A percentile compares a stretch with the other conserved stretches of the same genome.
These are phyloP conservation scores for Lippia alba DNA, from an alignment of 305 asterid genomes.

Conservation along the genomic window DNA sequence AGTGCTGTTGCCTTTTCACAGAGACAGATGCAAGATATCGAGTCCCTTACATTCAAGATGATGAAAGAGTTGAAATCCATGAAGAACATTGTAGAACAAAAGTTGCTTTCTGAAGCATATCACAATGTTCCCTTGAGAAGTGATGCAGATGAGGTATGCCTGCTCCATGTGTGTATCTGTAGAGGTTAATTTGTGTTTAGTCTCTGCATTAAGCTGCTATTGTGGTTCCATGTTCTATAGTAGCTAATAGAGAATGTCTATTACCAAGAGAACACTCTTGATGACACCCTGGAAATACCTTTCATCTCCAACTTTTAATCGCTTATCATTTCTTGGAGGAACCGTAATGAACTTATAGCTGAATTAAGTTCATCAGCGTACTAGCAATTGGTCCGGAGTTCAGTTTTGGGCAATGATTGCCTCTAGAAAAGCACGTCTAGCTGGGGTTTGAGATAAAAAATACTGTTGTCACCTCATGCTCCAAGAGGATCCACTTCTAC, in stretches of 20 bases:
- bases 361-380: too few relatives aligned
- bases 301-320: background rate
- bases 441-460: too few relatives aligned
- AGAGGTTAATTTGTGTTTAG: background rate
- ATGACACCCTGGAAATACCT: background rate
- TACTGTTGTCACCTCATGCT: too few relatives aligned
- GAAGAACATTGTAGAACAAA: slow-evolving; percentile 66
- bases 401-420: background rate
- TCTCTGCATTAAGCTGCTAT: slow-evolving; percentile 5
- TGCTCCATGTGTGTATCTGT: slow-evolving; percentile 12
- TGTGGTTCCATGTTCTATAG: background rate
- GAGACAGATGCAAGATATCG: slow-evolving; percentile 78
- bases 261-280: background rate
- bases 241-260: background rate
- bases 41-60: slow-evolving; percentile 58
- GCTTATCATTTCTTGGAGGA: background rate
- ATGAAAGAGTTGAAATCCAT: slow-evolving; percentile 67
- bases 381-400: background rate
- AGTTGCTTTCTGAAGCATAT: slow-evolving; percentile 61
- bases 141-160: slow-evolving; percentile 66
- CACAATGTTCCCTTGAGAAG: slow-evolving; percentile 54
- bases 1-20: slow-evolving; percentile 72
- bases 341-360: too few relatives aligned
- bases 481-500: too few relatives aligned
- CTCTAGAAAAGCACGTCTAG: too few relatives aligned